Base-by-base conservation (phyloP, 345 rosid genomes). In the Rhodomyrtus tomentosa region DNA sequence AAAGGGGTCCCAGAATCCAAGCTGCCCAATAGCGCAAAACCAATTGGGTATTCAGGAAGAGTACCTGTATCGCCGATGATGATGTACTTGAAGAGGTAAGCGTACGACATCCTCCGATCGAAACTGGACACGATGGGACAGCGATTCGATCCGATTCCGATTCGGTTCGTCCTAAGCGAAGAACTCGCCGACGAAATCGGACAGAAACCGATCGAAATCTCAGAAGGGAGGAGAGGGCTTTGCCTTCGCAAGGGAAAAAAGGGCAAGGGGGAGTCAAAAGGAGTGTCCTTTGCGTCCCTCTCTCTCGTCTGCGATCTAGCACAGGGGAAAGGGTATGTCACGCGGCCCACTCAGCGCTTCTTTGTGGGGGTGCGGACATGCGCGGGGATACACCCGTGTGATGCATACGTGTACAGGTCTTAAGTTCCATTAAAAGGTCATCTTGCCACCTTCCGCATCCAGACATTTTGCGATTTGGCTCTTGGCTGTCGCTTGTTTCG, bases 1-100 rank as follows among this genome's bases (percentile, higher is more conserved):
- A 82, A 82, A 36, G 73, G 68, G 68, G 49, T 21, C 11, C 3
- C 38, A 11, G 21, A 82, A 82, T 16, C 29, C 32, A 38, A 36
- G 50, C 76, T 27, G 22, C 53, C 84, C 54, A n/a, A 62, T 7
- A 12, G 5, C 62, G 80, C 50, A 48, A 83, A 62, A 36, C 24
- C 50, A 48, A 74, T 22, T 13, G 82, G 45, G 80, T 3, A 52
- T 29, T 4, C 55, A 42, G 51, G 22, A 56, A 52, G 73, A 72
- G 58, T 83, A 94, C 98, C 99, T 18, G 98, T 97, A 48, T 95
- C 99, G 81, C 99, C 99, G 92, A 96, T 96, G 93, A 96, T 96
- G 93, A 96, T 96, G 90, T 95, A 96, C 93, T 96, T 96, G 89
- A 95, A 96, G 82, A 96, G 96, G 85, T 96, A 96, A 4, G 98